Base-by-base conservation (phyloP, 2,329 filamentous ascomycete genomes). In the Albifimbria verrucaria region DNA sequence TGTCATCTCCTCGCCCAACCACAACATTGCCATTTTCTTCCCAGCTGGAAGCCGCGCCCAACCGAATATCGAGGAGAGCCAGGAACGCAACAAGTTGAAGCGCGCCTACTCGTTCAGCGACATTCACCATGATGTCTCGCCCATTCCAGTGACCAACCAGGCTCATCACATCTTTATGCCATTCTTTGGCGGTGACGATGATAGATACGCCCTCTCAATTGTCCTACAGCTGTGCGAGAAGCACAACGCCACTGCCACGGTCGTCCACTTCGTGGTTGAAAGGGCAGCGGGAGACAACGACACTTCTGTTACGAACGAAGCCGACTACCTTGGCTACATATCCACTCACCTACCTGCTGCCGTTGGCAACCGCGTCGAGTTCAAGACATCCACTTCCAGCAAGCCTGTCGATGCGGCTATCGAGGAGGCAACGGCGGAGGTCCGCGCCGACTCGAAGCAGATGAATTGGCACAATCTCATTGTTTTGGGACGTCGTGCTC, bases 101-200 rank as follows among this genome's bases (percentile, higher is more conserved):
- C 78, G 85, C 53, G 72, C 76, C 6, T 64, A 85, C 47, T 89
- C 87, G 32, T 69, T 89, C 47, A 77, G 80, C 55, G 84, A 82
- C 58, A 52, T 70, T 56, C 72, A 78, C 26, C 73, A 76, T n/a
- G 83, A 88, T 50, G 72, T 82, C 11, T 73, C 79, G 0, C 72
- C 80, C 20, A 74, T 80, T 1, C 83, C 87, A 1, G 78, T 86
- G 5, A 75, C 78, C 6, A 83, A 90, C 62, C 86, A 85, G 55
- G 85, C 83, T 32, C 91, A 96, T 65, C 91, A 93, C 66, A 80
- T 97, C 59, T 92, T 96, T 67, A 77, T 96, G 51, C 88, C 92
- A 0, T 97, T 91, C 71, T 86, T 96, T 54, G 92, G 93, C 18
- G 90, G 90, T 9, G 74, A 78, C 1, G 94, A 99, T 64, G 93